Evolutionary conservation across 1,139 yeast genomes (phyloP), one percentile per base, ranked within the genome.

Genomic region (Oligophagozyma castellii): DNA sequence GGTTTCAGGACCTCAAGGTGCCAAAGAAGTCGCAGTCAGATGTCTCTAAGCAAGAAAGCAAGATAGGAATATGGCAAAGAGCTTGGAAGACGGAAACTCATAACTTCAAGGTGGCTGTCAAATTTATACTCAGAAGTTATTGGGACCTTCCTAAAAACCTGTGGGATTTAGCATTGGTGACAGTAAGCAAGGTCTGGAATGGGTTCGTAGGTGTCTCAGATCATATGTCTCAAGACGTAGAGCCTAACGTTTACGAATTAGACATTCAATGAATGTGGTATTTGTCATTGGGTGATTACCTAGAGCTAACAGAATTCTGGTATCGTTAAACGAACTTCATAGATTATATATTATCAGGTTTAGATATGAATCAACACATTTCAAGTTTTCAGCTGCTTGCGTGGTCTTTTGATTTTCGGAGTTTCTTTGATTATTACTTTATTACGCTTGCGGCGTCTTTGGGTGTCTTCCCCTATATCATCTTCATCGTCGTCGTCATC

Each of bases 81-180:
- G 72, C 67, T 35, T 66, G 75, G 47, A 43, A 61, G 27, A 53
- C 61, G 11, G 93, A 80, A 32, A 45, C 70, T 20, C 49, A 50
- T 14, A 74, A 70, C 24, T 75, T 80, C 14, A 52, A 55, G 40
- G 65, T 58, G n/a, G 94, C 93, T 0, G 46, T 80, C 23, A 58
- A 56, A 37, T 84, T 81, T 55, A 70, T 89, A 14, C 55, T 70
- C 32, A 48, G 55, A 20, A 73, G 94, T 29, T 89, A 86, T 53
- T 46, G 64, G 30, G 64, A 73, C 26, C 67, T 89, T 40, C 96
- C 96, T 12, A 57, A 59, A 30, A 65, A 73, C 33, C 29, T 78
- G 2, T 71, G 68, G 56, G 63, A 67, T 29, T 39, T 70, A 31
- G 43, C 59, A 3, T 40, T 81, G 29, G 56, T 63, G 29, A 61